Base-by-base conservation (phyloP, 2,329 filamentous ascomycete genomes). In the Colletotrichum noveboracense region DNA sequence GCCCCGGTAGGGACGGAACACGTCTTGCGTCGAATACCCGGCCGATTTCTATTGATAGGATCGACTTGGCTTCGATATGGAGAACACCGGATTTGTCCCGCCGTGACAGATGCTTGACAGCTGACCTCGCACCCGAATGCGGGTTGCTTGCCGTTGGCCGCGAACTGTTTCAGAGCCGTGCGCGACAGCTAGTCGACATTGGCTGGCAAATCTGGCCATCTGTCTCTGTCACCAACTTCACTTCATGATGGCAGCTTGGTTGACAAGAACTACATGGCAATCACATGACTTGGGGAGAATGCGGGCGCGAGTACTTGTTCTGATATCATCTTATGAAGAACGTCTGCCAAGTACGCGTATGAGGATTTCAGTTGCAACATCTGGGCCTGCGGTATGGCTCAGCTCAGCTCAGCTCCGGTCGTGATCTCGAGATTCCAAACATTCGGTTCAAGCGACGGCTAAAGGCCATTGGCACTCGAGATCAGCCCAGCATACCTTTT, bases 11-110 rank as follows among this genome's bases (percentile, higher is more conserved):
- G 48, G 60, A 55, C 82, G 81, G 81, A 84, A 84, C 82, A 79
- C 77, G 79, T 80, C 75, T 79, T 80, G 82, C 83, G 77, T 85
- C 82, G 81, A 82, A 84, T 80, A 67, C 80, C 70, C 77, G 70
- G 61, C 78, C 74, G 68, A 69, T 4, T 72, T 62, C 68, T 76
- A 76, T 76, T 73, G 67, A 69, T 75, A 77, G 69, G 55, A 64
- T 32, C 68, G 24, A 60, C 52, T 48, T 58, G 60, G 52, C 52
- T 26, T 34, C 38, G 24, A 24, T 66, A 16, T 43, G 61, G 60
- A 24, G 36, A 30, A 62, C 66, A 32, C 56, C 38, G 62, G 30
- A 26, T 34, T 55, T 24, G 34, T 71, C 26, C 68, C 38, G 43
- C 58, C 26, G 13, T 38, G 61, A 71, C 36, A 66, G 61, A 74